Conservation (phyloP, 352 stramenopile genomes). For the Hyaloperonospora brassicae region DNA sequence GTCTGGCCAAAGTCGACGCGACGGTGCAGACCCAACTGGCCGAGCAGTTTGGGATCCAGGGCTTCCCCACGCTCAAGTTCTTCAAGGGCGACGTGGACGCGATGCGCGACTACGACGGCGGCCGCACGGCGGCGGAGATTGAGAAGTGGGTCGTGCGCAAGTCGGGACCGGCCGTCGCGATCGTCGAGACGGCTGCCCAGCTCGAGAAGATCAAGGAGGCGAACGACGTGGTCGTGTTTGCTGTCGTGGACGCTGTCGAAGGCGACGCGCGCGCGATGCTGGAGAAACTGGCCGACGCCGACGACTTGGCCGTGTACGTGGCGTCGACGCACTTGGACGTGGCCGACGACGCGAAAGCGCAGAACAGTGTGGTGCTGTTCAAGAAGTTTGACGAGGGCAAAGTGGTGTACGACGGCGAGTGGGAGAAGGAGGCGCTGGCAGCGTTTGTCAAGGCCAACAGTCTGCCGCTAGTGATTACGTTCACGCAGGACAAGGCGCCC, state of each 20-base stretch:
- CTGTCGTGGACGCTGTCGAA: constrained; percentile 71
- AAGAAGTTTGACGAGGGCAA: constrained; percentile 87
- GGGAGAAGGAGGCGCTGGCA: constrained; percentile 50
- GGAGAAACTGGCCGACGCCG: constrained; percentile 63
- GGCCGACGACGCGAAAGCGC: constrained; percentile 41
- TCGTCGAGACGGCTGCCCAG: constrained; percentile 64
- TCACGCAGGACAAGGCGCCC: constrained; percentile 83
- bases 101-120: constrained; percentile 84
- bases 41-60: constrained; percentile 73
- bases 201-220: constrained; percentile 68
- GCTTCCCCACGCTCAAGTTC: constrained; percentile 91
- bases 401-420: constrained; percentile 66
- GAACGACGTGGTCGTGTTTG: constrained; percentile 84
- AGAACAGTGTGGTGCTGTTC: constrained; percentile 69
- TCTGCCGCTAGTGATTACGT: constrained; percentile 86
- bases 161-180: constrained; percentile 81
- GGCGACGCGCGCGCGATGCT: constrained; percentile 60
- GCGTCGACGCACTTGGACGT: constrained; percentile 63
- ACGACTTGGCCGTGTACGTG: constrained; percentile 73
- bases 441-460: constrained; percentile 75
- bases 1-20: constrained; percentile 86
- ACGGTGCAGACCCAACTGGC: constrained; percentile 75
- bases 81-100: constrained; percentile 81
- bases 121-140: constrained; percentile 82
- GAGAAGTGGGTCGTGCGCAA: constrained; percentile 89